Evolutionary conservation across 768 basidiomycete species (phyloP), one percentile per base, ranked within the genome.

Genomic region (Hypholoma sublateritium): DNA sequence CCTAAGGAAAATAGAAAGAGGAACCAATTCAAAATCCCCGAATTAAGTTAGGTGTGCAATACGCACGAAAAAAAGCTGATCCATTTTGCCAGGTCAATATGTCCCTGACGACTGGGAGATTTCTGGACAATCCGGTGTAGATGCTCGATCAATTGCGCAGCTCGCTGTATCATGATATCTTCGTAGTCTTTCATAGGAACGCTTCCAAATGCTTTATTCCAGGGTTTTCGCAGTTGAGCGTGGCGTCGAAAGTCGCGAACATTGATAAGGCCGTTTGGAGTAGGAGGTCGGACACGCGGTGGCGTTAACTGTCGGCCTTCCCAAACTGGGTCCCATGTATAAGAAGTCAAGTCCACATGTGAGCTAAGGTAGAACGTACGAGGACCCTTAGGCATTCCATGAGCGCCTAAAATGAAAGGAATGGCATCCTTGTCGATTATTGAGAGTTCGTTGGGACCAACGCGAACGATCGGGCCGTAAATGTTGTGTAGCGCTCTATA

Each of bases 381-480:
- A 1, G 71, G 69, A 0, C 76, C 75, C 58, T 79, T 78, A 9
- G 74, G 74, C 57, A 80, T 67, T 1, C 79, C 77, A 17, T 63
- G 59, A 2, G 63, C 41, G 16, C 77, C 77, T 13, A 77, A 52
- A 9, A 79, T 60, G 0, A 68, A 56, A 1, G 67, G 61, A 17
- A 80, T 63, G 1, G 68, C 59, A 5, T 67, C 65, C 1, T 62
- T 56, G 19, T 75, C 72, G 32, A 60, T 59, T 14, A 78, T 70
- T 5, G 76, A 77, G 3, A 80, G 58, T 51, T 78, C 77, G 53
- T 80, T 80, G 21, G 77, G 54, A 82, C 85, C 85, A 35, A 80
- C 76, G 36, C 86, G 74, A n/a, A 87, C 82, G 34, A 80, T 69
- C n/a, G 80, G 74, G 0, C 85, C 85, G 57, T 85, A 85, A 21